These are phyloP conservation scores for Ampelocalamus luodianensis DNA, from an alignment of 176 grass and related monocot species.

Conservation along the genomic window DNA sequence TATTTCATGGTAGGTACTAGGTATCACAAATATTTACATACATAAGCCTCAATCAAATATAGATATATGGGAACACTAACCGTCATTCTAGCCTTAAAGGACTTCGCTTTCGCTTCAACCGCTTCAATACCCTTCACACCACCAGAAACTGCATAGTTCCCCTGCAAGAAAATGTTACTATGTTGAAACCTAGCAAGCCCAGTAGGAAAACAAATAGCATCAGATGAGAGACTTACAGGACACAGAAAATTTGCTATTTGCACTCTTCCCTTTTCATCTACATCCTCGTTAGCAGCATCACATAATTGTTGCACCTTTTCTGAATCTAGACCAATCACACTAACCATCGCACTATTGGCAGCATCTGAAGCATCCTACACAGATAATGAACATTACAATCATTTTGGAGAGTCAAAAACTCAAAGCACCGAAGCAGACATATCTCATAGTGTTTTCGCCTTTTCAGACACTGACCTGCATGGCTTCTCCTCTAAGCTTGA, in stretches of 20 bases:
- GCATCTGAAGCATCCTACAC: constrained; percentile 88
- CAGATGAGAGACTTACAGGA: constrained; percentile 62
- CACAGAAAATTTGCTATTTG: constrained; percentile 95
- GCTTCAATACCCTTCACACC: constrained; percentile 94
- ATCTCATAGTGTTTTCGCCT: not conserved
- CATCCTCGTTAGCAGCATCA: constrained; percentile 88
- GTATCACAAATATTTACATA: not conserved
- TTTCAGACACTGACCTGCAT: constrained; percentile 71
- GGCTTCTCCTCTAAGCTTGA: constrained; percentile 98
- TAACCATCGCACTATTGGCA: constrained; percentile 88
- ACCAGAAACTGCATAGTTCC: constrained; percentile 96
- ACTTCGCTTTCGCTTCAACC: constrained; percentile 98
- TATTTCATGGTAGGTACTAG: not conserved
- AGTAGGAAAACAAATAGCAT: not conserved
- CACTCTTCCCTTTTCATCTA: constrained; percentile 82
- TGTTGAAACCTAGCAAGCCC: constrained; percentile 17
- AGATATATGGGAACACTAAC: constrained; percentile 53
- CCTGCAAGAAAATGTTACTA: constrained; percentile 52
- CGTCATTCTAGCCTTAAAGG: constrained; percentile 96
- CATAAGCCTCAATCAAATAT: not conserved
- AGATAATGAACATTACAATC: constrained; percentile 36
- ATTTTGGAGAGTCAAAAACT: constrained; percentile 19
- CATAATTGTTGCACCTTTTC: constrained; percentile 95
- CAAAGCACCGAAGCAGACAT: not conserved
- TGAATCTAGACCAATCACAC: constrained; percentile 94